Evolutionary conservation across 1,284 basidiomycete species (phyloP), one percentile per base, ranked within the genome.

Genomic region (Thelephora terrestris): DNA sequence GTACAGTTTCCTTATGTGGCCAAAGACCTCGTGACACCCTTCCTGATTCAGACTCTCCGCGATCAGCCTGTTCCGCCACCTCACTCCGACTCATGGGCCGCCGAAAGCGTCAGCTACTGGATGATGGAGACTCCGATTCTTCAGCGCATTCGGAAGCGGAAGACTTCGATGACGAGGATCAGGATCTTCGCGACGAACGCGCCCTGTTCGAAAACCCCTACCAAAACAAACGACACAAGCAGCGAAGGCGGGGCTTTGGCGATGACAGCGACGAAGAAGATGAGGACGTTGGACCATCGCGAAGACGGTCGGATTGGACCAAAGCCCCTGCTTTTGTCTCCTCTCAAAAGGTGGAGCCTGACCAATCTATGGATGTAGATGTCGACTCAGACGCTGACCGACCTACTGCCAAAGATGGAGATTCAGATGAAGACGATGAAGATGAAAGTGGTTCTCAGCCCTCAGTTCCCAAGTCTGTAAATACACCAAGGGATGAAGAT

Each of bases 311-410:
- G 49, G 78, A 78, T 64, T 86, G 71, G 83, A 76, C 87, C 40
- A 90, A 86, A 71, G 86, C 86, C 2, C 89, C 89, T 14, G 72
- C 81, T 0, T 92, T 92, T 60, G 76, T 86, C 16, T 73, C 81
- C 1, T 68, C 75, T 18, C 72, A 74, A 56, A 74, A 74, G 57
- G 73, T 76, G 35, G 68, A 73, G 37, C 52, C 25, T 1, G 65
- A 71, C 49, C 67, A 68, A 50, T 63, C 71, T 18, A 70, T 67
- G 63, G 64, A 67, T 9, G 64, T 69, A 5, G 69, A 72, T 47
- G 61, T 64, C n/a, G 71, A 70, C 25, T 66, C 61, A 7, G 63
- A 65, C 5, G 63, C 68, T 6, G 66, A 69, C 43, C 59, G 64
- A n/a, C 72, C 69, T 25, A 64, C 58, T 14, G 56, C 58, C 3